Evolutionary conservation across 2,329 filamentous ascomycete genomes (phyloP).

Genomic region (Colletotrichum spaethianum): DNA sequence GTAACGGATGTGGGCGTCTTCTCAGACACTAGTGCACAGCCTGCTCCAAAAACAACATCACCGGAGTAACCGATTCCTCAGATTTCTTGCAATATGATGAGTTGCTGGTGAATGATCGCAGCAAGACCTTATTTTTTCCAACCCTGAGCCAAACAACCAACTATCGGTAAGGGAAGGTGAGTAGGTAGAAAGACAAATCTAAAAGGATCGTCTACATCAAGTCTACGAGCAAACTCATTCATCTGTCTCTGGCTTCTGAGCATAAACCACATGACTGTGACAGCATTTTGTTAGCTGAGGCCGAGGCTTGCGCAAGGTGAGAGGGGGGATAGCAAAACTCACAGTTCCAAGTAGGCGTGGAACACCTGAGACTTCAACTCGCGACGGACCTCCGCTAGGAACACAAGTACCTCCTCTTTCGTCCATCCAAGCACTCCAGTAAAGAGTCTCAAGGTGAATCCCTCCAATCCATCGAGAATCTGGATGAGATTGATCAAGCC

Average conservation of each 20-base stretch:
- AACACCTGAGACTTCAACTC: constrained; percentile 48
- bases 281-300: background rate
- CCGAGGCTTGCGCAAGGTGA: background rate
- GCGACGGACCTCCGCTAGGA: constrained; percentile 48
- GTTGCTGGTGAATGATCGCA: background rate
- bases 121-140: background rate
- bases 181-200: background rate
- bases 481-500: constrained; percentile 40
- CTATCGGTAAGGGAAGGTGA: background rate
- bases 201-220: background rate
- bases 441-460: constrained; percentile 46
- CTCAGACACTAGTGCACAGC: background rate
- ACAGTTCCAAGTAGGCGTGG: constrained; percentile 47
- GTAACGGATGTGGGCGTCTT: background rate
- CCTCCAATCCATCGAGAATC: constrained; percentile 45
- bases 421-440: constrained; percentile 49
- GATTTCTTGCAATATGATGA: background rate
- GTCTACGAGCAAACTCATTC: background rate
- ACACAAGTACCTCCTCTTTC: constrained; percentile 46
- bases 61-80: background rate
- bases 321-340: constrained; percentile 8
- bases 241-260: constrained; percentile 32
- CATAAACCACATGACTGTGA: constrained; percentile 35
- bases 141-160: background rate
- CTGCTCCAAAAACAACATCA: background rate